Evolutionary conservation across 129 eudicot species (phyloP).

Genomic region (Artemisia annua): DNA sequence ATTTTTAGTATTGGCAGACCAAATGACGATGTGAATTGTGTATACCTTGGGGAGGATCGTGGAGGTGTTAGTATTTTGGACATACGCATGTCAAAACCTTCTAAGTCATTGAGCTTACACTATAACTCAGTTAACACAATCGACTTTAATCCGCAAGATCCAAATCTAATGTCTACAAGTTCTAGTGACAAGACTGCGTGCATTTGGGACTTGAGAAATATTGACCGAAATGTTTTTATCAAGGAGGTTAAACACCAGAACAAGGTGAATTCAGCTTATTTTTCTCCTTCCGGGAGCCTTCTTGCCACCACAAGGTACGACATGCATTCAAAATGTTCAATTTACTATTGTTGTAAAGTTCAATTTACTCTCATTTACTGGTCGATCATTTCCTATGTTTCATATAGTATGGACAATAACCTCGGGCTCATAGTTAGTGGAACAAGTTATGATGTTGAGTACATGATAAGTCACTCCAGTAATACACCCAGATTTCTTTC

Average conservation of each 20-base stretch:
- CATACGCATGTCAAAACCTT: conserved; percentile 3
- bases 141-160: conserved; percentile 6
- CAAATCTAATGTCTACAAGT: background rate
- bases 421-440: background rate
- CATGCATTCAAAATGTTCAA: background rate
- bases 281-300: background rate
- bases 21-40: background rate
- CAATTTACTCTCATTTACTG: too few species aligned
- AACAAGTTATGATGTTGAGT: background rate
- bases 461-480: background rate
- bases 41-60: background rate
- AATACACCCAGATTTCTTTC: background rate
- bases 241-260: background rate
- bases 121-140: background rate
- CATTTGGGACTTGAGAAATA: conserved; percentile 20
- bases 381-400: too few species aligned
- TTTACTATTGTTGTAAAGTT: background rate
- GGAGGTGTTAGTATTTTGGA: background rate
- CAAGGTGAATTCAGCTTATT: conserved; percentile 8
- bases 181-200: conserved; percentile 1
- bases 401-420: conserved; percentile 8
- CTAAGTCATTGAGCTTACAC: background rate
- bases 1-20: background rate
- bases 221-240: background rate
- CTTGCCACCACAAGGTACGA: conserved; percentile 14